Percentiles rank a stretch among this genome's conserved stretches.
phyloP scores from a whole-genome alignment of 2,329 filamentous ascomycete genomes.

The Chrysoporthe puriensis region DNA sequence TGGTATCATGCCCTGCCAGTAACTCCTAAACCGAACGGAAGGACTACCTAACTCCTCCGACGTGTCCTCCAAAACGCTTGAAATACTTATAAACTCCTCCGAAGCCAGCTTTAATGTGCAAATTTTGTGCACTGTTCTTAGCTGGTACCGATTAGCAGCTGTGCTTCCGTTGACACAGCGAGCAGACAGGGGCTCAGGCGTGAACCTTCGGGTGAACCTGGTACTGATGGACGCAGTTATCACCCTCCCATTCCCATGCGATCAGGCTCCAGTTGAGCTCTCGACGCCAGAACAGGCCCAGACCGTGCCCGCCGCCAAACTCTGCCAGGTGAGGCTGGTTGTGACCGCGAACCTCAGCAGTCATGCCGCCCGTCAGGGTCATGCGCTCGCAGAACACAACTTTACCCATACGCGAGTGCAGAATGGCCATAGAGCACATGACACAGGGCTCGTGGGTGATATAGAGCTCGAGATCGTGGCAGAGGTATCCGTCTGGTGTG shows the following conservation, averaged over 20 bases:
- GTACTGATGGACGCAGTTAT: constrained; percentile 42
- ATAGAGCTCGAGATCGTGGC: constrained; percentile 91
- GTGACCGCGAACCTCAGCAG: constrained; percentile 69
- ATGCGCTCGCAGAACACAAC: constrained; percentile 82
- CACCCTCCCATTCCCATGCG: constrained; percentile 74
- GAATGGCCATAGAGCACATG: constrained; percentile 95
- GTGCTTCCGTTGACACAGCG: not conserved
- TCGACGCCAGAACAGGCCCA: constrained; percentile 71
- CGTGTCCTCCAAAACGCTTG: constrained; percentile 12
- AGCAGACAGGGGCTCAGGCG: constrained; percentile 38
- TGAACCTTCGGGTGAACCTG: constrained; percentile 53
- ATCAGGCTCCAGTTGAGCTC: constrained; percentile 87
- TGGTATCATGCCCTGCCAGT: constrained; percentile 18
- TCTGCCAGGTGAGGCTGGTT: constrained; percentile 43
- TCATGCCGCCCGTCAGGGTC: constrained; percentile 79
- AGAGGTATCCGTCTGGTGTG: constrained; percentile 83
- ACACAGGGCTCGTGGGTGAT: constrained; percentile 94
- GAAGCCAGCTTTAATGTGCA: not conserved
- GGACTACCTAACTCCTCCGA: constrained; percentile 21
- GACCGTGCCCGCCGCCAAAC: constrained; percentile 58
- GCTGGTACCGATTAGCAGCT: not conserved
- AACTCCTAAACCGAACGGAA: constrained; percentile 20
- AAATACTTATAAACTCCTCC: constrained; percentile 1
- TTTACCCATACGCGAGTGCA: constrained; percentile 89
- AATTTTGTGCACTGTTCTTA: constrained; percentile 16